Conservation (phyloP, 179 eudicot species). For the Patellifolia procumbens region DNA sequence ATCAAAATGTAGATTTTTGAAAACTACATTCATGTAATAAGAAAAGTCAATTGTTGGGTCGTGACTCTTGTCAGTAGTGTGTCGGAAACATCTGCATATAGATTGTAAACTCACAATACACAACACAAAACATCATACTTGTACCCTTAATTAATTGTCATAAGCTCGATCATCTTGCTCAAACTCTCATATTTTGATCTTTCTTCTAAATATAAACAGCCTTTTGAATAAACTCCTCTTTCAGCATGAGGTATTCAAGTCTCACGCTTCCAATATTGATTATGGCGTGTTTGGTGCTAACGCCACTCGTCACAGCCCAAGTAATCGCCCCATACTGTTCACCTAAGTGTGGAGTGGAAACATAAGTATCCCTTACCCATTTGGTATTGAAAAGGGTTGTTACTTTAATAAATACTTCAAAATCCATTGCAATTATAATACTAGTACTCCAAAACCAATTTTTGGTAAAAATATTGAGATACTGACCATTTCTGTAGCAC, state of each 20-base stretch:
- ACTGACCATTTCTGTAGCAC: background rate
- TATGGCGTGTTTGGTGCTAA: background rate
- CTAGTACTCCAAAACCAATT: conserved; percentile 6
- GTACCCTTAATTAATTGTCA: no score
- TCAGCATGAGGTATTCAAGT: background rate
- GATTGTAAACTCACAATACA: no score
- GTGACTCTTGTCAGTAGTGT: no score
- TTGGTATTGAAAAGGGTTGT: conserved; percentile 32
- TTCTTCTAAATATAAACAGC: no score
- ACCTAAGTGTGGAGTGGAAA: conserved; percentile 18
- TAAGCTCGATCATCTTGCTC: no score
- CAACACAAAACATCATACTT: no score
- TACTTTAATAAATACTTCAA: background rate
- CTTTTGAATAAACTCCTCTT: no score
- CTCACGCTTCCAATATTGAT: background rate
- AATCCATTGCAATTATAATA: background rate
- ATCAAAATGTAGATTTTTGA: no score
- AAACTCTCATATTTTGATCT: no score
- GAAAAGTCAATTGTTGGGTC: no score
- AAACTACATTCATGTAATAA: no score
- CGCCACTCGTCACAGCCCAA: background rate
- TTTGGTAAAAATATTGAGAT: background rate
- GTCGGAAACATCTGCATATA: no score
- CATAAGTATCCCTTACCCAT: conserved; percentile 31
- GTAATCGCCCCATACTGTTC: conserved; percentile 20